These are phyloP conservation scores for Cardiospermum halicacabum DNA, from an alignment of 345 rosid genomes.

Conservation along the genomic window DNA sequence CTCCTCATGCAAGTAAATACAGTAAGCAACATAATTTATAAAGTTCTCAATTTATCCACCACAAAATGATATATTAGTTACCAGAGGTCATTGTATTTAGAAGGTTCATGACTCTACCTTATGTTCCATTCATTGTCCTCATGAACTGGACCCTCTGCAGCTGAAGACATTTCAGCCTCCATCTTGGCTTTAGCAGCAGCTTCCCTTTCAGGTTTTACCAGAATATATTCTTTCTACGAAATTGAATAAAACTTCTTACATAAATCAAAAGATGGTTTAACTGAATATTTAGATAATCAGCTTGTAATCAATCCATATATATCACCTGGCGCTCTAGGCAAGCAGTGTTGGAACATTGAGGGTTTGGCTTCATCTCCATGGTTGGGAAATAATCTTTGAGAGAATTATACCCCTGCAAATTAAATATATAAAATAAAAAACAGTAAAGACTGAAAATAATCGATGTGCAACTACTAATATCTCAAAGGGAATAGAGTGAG, in stretches of 20 bases:
- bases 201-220: conserved; percentile 77
- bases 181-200: conserved; percentile 86
- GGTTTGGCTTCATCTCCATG: conserved; percentile 94
- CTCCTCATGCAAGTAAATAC: conserved; percentile 3
- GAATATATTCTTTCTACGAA: conserved; percentile 69
- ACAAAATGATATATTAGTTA: neutral
- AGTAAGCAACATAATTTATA: neutral
- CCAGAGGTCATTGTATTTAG: neutral
- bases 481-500: neutral
- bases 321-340: conserved; percentile 91
- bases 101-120: conserved; percentile 40
- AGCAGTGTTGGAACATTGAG: conserved; percentile 84
- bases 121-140: conserved; percentile 92
- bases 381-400: conserved; percentile 95
- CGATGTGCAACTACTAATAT: neutral
- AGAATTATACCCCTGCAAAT: conserved; percentile 81
- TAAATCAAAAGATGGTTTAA: conserved; percentile 15
- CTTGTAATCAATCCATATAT: conserved; percentile 10
- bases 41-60: neutral
- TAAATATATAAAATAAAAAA: conserved; percentile 16
- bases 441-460: conserved; percentile 7
- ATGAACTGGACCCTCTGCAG: conserved; percentile 58
- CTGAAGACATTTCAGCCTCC: conserved; percentile 57
- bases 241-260: conserved; percentile 5
- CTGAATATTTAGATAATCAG: conserved; percentile 8